Conservation (phyloP, 306 rosid genomes). For the Cicer arietinum region DNA sequence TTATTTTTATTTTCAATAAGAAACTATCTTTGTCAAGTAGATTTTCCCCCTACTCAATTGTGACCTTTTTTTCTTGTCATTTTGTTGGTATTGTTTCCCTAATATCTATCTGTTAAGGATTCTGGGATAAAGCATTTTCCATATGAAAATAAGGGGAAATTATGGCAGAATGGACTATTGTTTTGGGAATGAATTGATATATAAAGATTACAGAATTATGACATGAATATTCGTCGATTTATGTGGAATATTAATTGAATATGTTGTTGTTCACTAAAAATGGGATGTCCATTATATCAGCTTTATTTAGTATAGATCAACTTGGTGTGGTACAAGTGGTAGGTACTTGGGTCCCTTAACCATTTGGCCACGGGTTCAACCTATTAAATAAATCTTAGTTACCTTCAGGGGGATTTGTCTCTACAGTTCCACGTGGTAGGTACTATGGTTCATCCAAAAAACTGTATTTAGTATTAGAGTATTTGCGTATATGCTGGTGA, state of each 20-base stretch:
- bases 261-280: constrained; percentile 2
- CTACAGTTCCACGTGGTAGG: no score
- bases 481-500: neutral
- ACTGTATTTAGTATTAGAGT: neutral
- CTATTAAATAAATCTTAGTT: no score
- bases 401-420: no score
- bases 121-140: neutral
- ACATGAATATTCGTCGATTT: constrained; percentile 16
- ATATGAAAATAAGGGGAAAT: neutral
- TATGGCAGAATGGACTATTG: constrained; percentile 20
- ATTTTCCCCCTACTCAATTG: neutral
- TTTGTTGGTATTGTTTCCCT: constrained; percentile 8
- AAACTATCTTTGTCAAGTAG: constrained; percentile 15
- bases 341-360: no score
- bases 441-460: no score
- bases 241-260: constrained; percentile 10
- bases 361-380: no score
- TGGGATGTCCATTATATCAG: neutral
- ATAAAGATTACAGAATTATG: constrained; percentile 12
- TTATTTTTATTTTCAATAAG: constrained; percentile 31
- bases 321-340: no score
- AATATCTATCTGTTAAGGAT: constrained; percentile 7
- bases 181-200: neutral
- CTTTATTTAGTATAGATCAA: neutral
- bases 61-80: neutral